A percentile compares a stretch with the other conserved stretches of the same genome.
phyloP scores from a whole-genome alignment of 768 basidiomycete genomes.

The Crepidotus variabilis region DNA sequence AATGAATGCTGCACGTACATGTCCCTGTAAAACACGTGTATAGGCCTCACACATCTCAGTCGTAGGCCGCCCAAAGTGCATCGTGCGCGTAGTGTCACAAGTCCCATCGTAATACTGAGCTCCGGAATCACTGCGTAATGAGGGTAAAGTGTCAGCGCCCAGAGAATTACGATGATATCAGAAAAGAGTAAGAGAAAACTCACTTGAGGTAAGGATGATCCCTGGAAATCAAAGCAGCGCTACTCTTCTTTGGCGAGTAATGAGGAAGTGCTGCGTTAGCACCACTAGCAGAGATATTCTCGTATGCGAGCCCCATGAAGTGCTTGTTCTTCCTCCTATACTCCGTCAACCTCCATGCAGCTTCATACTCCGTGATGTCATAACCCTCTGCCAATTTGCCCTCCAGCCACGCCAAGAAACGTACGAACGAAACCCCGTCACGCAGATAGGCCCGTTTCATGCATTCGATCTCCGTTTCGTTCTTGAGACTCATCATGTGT shows the following conservation, averaged over 20 bases:
- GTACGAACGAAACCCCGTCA: conserved; percentile 81
- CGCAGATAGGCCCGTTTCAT: conserved; percentile 80
- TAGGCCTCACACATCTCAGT: conserved; percentile 86
- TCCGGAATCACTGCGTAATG: conserved; percentile 74
- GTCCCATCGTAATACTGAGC: conserved; percentile 90
- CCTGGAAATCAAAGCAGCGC: conserved; percentile 70
- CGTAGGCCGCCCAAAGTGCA: conserved; percentile 88
- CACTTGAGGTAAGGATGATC: conserved; percentile 88
- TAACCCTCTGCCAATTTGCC: conserved; percentile 71
- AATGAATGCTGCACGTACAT: conserved; percentile 53
- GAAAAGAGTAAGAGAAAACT: conserved; percentile 25
- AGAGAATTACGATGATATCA: too few species aligned
- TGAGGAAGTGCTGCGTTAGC: conserved; percentile 94
- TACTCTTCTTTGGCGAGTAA: conserved; percentile 72
- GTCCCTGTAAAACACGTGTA: conserved; percentile 94
- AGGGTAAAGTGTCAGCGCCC: too few species aligned
- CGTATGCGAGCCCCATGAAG: conserved; percentile 84
- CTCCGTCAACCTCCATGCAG: conserved; percentile 78
- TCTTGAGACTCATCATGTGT: conserved; percentile 84
- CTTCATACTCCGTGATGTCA: conserved; percentile 90
- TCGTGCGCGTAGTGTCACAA: conserved; percentile 76
- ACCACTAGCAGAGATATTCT: conserved; percentile 86
- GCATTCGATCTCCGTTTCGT: conserved; percentile 79
- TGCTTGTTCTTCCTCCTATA: conserved; percentile 67
- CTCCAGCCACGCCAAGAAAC: conserved; percentile 93